Conservation (phyloP, 208 protist genomes). For the Trypanosomatidae sp. region DNA sequence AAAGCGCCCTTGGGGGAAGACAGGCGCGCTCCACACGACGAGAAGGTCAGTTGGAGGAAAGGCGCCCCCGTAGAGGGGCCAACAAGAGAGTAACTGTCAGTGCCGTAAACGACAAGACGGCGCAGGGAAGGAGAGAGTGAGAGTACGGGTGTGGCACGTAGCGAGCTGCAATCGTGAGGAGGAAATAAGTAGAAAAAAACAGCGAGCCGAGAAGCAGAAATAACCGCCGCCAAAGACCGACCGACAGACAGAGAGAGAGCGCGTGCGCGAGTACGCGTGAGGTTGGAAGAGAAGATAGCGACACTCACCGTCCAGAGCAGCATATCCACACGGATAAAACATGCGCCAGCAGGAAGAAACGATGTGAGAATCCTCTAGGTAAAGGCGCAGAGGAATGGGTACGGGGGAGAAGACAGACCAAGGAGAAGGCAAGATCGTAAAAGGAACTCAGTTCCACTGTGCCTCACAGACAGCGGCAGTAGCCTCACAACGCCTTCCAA, state of each 20-base stretch:
- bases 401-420: background rate
- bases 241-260: background rate
- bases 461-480: background rate
- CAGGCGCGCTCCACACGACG: background rate
- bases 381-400: background rate
- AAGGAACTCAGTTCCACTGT: background rate
- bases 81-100: background rate
- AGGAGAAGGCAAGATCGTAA: background rate
- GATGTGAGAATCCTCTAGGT: background rate
- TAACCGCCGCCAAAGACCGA: background rate
- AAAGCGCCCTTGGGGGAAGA: background rate
- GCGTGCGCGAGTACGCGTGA: background rate
- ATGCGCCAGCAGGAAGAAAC: background rate
- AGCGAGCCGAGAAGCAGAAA: background rate
- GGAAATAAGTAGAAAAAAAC: background rate
- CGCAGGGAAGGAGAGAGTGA: background rate
- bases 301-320: background rate
- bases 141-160: background rate
- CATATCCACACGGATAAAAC: background rate
- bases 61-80: background rate
- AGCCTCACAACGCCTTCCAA: background rate
- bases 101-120: background rate
- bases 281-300: background rate
- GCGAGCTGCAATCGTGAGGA: background rate
- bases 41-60: background rate